These are phyloP conservation scores for Corymbia calophylla DNA, from an alignment of 441 rosid species.

Conservation along the genomic window DNA sequence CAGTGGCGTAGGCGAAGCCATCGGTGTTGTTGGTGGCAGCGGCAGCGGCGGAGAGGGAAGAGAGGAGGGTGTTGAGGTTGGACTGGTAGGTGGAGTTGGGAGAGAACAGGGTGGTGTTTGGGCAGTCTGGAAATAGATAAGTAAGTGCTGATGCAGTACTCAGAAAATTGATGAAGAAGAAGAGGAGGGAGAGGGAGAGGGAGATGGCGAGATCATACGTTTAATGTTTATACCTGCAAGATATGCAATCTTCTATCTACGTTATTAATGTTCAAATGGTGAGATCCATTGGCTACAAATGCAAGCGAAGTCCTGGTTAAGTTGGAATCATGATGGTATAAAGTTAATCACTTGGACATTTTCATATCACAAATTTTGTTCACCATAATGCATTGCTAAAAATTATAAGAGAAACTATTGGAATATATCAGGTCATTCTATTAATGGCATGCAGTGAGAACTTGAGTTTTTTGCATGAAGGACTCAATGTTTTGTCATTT, in stretches of 20 bases:
- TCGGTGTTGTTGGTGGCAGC: background rate
- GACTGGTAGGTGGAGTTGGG: background rate
- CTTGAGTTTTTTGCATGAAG: background rate
- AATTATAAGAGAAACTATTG: background rate
- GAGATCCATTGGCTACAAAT: background rate
- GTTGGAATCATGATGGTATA: background rate
- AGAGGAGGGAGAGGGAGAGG: no score
- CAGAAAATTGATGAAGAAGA: no score
- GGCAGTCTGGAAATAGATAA: background rate
- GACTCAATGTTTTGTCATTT: background rate
- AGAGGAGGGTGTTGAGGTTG: background rate
- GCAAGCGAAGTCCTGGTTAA: background rate
- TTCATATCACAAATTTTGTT: background rate
- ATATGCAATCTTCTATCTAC: background rate
- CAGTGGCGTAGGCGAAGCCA: background rate
- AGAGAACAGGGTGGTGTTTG: background rate
- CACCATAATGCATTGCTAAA: background rate
- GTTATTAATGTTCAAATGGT: background rate
- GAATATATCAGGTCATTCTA: fast-evolving
- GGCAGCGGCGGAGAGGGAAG: background rate
- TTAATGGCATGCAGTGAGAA: background rate
- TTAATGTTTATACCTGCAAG: no score
- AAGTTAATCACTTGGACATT: background rate
- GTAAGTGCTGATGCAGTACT: background rate
- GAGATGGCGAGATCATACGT: no score